Evolutionary conservation across 768 basidiomycete genomes (phyloP), one percentile per base, ranked within the genome.

Genomic region (Suillus sp.): DNA sequence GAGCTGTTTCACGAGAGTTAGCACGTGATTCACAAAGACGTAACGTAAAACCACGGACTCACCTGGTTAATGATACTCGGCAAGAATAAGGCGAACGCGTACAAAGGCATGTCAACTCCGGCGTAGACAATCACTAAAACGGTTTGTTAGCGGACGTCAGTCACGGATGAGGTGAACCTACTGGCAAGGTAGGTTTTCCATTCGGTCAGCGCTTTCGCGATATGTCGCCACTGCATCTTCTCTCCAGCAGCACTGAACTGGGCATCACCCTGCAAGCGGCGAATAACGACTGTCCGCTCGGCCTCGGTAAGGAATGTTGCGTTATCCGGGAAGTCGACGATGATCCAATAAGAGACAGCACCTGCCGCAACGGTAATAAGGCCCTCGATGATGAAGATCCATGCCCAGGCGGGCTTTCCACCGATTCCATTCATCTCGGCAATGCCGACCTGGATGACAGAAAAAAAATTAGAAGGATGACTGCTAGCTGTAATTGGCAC

Each of bases 281-380:
- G 81, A 60, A 92, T 80, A 59, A 91, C 81, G 22, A 88, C 79
- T 9, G 85, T 86, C 35, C 89, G 80, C 74, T 93, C 91, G 3
- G 78, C 82, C 67, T 90, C 88, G n/a, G 81, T 82, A 7, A 93
- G 79, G 78, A 92, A 93, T 66, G 83, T 89, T 32, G 91, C 91
- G 1, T 86, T 90, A 68, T 93, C 90, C 3, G 92, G 91, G 75
- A 93, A 93, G 71, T 93, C 92, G 68, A 91, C 86, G 63, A 93
- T 85, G 70, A 93, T 85, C 82, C 84, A 93, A 77, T 86, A 92
- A 1, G 90, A 91, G 11, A 79, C 72, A 27, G 72, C 71, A 10
- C 88, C 89, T 6, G 87, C 89, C n/a, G 91, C 18, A 30, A 92
- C 79, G 1, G 91, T 92, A 16, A 77, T 78, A 40, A 92, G 75